These are phyloP conservation scores for Alternaria angustiovoidea DNA, from an alignment of 2,329 filamentous ascomycete species.

Conservation along the genomic window DNA sequence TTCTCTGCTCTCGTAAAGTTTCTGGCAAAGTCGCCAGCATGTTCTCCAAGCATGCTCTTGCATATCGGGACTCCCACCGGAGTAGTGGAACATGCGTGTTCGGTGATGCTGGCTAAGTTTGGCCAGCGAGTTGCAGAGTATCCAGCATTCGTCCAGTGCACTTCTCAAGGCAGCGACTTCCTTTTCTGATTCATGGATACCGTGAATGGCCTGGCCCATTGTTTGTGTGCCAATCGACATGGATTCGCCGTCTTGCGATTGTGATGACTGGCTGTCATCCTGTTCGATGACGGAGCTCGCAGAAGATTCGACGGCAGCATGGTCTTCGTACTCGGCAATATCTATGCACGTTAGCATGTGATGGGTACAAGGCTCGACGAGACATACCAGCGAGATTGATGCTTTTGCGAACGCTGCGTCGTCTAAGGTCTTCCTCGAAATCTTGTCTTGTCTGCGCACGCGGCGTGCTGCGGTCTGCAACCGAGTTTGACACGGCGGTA, in stretches of 20 bases:
- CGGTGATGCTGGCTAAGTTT: slow-evolving; percentile 85
- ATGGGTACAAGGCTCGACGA: slow-evolving; percentile 17
- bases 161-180: slow-evolving; percentile 75
- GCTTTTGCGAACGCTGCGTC: slow-evolving; percentile 66
- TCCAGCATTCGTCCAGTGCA: slow-evolving; percentile 90
- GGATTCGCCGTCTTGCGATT: slow-evolving; percentile 41
- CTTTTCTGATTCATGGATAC: slow-evolving; percentile 65
- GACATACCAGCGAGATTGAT: slow-evolving; percentile 77
- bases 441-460: slow-evolving; percentile 84
- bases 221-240: slow-evolving; percentile 43
- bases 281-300: slow-evolving; percentile 44
- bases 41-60: slow-evolving; percentile 92
- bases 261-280: slow-evolving; percentile 43
- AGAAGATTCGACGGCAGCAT: slow-evolving; percentile 37
- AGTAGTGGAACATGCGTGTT: slow-evolving; percentile 78
- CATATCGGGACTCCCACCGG: slow-evolving; percentile 72
- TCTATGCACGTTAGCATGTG: slow-evolving; percentile 46
- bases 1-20: slow-evolving; percentile 82
- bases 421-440: slow-evolving; percentile 65
- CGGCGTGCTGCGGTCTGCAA: slow-evolving; percentile 74
- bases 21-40: slow-evolving; percentile 92
- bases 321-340: slow-evolving; percentile 57
- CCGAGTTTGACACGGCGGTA: slow-evolving; percentile 67
- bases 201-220: slow-evolving; percentile 63
- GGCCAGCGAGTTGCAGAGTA: slow-evolving; percentile 87